Conservation (phyloP, 176 grass and related monocot genomes). For the Oryza nivara region DNA sequence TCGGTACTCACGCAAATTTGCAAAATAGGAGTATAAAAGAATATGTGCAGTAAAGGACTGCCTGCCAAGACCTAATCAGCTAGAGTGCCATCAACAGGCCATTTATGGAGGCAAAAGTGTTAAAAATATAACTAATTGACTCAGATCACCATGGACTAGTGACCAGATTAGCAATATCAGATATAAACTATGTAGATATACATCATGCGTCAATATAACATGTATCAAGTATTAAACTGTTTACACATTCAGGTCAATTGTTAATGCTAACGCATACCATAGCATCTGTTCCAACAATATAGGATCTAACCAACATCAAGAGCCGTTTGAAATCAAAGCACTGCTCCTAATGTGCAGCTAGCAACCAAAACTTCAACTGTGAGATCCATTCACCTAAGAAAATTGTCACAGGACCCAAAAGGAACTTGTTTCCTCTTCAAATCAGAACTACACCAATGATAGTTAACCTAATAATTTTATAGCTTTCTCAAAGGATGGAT, state of each 20-base stretch:
- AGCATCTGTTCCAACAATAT: neutral
- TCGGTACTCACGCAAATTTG: neutral
- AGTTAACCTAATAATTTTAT: constrained; percentile 4
- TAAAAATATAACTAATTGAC: neutral
- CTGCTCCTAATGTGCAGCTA: neutral
- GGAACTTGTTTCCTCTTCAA: neutral
- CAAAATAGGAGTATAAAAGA: constrained; percentile 2
- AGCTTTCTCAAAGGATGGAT: neutral
- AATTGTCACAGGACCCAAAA: neutral
- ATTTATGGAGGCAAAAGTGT: neutral
- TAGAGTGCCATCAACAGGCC: neutral
- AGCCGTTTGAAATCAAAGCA: neutral
- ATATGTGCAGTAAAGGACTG: constrained; percentile 18
- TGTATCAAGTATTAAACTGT: neutral
- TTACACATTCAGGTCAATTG: neutral
- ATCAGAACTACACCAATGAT: neutral
- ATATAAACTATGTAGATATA: neutral
- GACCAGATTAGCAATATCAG: neutral
- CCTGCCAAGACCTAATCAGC: neutral
- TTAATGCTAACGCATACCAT: neutral
- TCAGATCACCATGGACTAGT: neutral
- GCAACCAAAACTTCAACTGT: neutral
- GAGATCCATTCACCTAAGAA: neutral
- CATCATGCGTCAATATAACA: neutral
- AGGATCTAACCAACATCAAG: neutral